Evolutionary conservation across 768 basidiomycete genomes (phyloP), one percentile per base, ranked within the genome.

Genomic region (Hysterangium stoloniferum): DNA sequence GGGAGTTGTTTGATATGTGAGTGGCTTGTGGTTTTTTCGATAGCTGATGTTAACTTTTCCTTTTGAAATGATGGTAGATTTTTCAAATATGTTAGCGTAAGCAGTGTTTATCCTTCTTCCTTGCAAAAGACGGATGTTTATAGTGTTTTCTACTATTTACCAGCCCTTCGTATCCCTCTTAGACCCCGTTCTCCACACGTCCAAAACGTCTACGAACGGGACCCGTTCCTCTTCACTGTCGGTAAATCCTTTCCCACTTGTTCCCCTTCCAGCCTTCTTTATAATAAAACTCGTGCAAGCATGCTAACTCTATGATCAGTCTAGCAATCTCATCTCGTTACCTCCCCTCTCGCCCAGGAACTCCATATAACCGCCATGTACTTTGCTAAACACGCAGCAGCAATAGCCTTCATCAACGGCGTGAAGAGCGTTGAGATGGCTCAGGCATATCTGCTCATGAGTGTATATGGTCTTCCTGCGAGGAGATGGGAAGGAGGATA

Each of bases 141-240:
- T n/a, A n/a, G n/a, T n/a, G n/a, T n/a, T n/a, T n/a, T n/a, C n/a
- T n/a, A n/a, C n/a, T n/a, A n/a, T n/a, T n/a, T n/a, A n/a, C n/a
- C 46, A 63, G 77, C 77, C 80, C 1, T 81, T 80, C 56, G 74
- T 93, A 15, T 85, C 85, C 2, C 66, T 93, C 20, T 72, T 95
- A 9, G 90, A 93, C 63, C 82, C 82, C 8, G 80, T 78, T 5
- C 69, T 94, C 13, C 92, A 94, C 60, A 91, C 84, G 80, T 88
- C 8, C 77, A 80, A 5, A 75, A 79, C 3, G 87, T 85, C 8
- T 90, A 87, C 57, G 78, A 85, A n/a, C 74, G 92, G 47, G 89
- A 86, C 58, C 71, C 70, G 28, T 71, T 72, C 59, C 52, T 65
- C 27, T 62, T 65, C 56, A 68, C 66, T 38, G 62, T 63, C 29